Conservation (phyloP, 257 asterid species). For the Primulina huaijiensis region DNA sequence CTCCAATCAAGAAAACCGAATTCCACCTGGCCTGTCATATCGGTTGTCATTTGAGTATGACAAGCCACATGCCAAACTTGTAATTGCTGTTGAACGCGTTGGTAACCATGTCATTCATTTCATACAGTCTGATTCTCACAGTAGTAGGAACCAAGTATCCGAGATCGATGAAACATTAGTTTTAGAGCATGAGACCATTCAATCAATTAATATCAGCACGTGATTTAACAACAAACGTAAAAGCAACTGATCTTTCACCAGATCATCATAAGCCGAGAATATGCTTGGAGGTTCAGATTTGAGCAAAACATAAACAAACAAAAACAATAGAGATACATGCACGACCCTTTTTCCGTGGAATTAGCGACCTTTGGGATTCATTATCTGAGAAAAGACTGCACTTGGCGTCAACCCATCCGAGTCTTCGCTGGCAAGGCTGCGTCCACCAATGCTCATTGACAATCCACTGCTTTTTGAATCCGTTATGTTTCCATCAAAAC, state of each 20-base stretch:
- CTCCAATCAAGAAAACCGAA: background rate
- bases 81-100: background rate
- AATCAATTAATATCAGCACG: background rate
- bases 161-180: background rate
- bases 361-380: conserved; percentile 88
- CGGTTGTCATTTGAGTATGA: background rate
- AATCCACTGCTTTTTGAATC: conserved; percentile 75
- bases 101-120: background rate
- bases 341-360: conserved; percentile 10
- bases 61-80: background rate
- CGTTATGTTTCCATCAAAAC: conserved; percentile 57
- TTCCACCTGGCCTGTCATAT: background rate
- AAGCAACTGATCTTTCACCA: background rate
- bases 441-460: conserved; percentile 90
- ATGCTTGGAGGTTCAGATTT: background rate
- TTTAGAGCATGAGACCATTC: background rate
- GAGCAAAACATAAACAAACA: conserved; percentile 14
- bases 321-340: conserved; percentile 9
- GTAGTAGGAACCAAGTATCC: background rate
- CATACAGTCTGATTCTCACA: background rate
- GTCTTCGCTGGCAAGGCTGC: conserved; percentile 84
- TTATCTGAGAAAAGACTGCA: conserved; percentile 92
- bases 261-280: background rate
- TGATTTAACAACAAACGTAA: background rate
- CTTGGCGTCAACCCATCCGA: conserved; percentile 91